These are phyloP conservation scores for Rhodotorula sp. DNA, from an alignment of 1,284 basidiomycete species.

Conservation along the genomic window DNA sequence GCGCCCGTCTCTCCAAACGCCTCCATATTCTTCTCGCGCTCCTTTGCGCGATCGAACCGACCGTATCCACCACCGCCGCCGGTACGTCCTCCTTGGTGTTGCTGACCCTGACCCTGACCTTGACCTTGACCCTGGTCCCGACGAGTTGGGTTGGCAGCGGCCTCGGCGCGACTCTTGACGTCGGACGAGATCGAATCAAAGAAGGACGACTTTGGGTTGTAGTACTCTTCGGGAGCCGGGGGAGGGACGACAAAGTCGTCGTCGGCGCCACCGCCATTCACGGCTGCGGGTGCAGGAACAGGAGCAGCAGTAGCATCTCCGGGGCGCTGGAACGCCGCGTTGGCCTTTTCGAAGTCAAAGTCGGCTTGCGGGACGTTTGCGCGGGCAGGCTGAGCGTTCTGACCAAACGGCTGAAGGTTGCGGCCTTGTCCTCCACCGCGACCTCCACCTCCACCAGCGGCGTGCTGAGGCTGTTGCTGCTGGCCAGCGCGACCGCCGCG, in stretches of 20 bases:
- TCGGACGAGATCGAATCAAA: constrained; percentile 47
- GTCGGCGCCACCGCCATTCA: constrained; percentile 3
- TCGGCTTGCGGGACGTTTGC: constrained; percentile 39
- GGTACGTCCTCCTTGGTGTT: constrained; percentile 10
- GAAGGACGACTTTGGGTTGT: constrained; percentile 44
- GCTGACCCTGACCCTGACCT: background rate
- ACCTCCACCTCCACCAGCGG: no score
- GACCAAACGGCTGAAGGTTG: constrained; percentile 16
- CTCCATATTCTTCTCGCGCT: constrained; percentile 43
- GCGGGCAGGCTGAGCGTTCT: constrained; percentile 3
- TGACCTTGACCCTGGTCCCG: background rate
- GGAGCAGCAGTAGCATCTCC: background rate
- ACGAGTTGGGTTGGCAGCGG: background rate
- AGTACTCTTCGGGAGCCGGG: constrained; percentile 31
- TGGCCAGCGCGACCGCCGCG: background rate
- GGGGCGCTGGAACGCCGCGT: constrained; percentile 44
- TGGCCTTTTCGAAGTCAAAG: constrained; percentile 45
- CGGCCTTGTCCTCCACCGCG: background rate
- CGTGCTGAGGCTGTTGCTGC: constrained; percentile 12
- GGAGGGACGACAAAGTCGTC: constrained; percentile 39
- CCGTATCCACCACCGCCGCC: constrained; percentile 28
- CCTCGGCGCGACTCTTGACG: constrained; percentile 36
- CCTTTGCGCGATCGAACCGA: constrained; percentile 41
- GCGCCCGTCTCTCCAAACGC: constrained; percentile 43
- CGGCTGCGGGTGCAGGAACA: background rate